Base-by-base conservation (phyloP, 1,139 yeast species). In the Suhomyces chickasaworum region DNA sequence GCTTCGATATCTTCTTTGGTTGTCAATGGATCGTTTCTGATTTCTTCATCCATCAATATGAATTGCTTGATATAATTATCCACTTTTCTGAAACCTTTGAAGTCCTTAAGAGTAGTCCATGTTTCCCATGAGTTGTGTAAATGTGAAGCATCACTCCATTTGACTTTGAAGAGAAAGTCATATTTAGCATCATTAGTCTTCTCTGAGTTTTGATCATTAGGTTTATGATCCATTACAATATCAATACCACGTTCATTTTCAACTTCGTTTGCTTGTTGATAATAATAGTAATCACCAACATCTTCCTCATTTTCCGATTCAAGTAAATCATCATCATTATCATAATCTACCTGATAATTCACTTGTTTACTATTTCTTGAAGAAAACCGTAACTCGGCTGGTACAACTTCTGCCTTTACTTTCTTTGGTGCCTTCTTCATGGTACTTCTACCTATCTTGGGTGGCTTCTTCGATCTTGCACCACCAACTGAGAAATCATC, bases 41-140 rank as follows among this genome's bases (percentile, higher is more conserved):
- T 77, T 58, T 86, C 88, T 55, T 80, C 80, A 60, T 91, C 97
- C 49, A 79, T 71, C 13, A 86, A 68, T 48, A 93, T 83, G 60
- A 72, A 83, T 59, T 86, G 89, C 58, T 86, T 86, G 63, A 90
- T 86, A 64, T 91, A 95, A 67, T 95, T 95, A 54, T 93, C 98
- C 25, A 93, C 80, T 58, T 86, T 83, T 64, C 96, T 89, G 56
- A 80, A 75, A 39, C 99, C 99, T 62, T 86, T 83, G 54, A 68
- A 68, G 20, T 68, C 69, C 50, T 76, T 77, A 43, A 91, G 68
- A 5, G 74, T 73, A 8, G 73, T 69, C 66, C 86, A 91, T 1
- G 81, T 65, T 63, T 91, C 97, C 98, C 98, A 95, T 1, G 97
- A 86, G 63, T 93, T 93, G 68, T 93, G 99, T 53, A 93, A 75